phyloP scores from a whole-genome alignment of 495 filamentous ascomycete genomes.

The Hamigera avellanea region DNA sequence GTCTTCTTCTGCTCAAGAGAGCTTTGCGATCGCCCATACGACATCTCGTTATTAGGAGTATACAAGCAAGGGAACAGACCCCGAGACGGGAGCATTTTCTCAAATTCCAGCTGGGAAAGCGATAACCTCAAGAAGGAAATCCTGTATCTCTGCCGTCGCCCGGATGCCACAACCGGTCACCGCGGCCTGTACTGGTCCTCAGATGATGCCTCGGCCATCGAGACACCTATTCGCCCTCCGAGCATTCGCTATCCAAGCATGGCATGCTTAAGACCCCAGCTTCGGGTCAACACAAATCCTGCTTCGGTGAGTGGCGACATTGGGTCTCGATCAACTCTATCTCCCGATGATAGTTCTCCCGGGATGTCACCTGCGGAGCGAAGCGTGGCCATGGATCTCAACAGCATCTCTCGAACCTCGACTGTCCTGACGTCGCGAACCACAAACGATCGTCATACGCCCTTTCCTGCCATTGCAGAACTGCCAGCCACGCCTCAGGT shows the following conservation, averaged over 20 bases:
- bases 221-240: slow-evolving; percentile 19
- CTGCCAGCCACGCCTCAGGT: slow-evolving; percentile 10
- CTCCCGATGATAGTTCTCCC: slow-evolving; percentile 14
- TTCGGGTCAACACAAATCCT: slow-evolving; percentile 18
- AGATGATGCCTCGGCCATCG: slow-evolving; percentile 14
- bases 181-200: slow-evolving; percentile 19
- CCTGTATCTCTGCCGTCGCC: slow-evolving; percentile 27
- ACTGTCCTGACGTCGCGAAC: slow-evolving; percentile 16
- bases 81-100: slow-evolving; percentile 25
- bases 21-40: slow-evolving; percentile 31
- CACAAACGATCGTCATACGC: slow-evolving; percentile 6
- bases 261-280: slow-evolving; percentile 20
- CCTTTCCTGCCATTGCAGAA: slow-evolving; percentile 11
- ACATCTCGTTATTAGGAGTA: slow-evolving; percentile 29
- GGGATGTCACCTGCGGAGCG: slow-evolving; percentile 16
- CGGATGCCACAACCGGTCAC: slow-evolving; percentile 19
- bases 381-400: slow-evolving; percentile 12
- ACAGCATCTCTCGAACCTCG: slow-evolving; percentile 24
- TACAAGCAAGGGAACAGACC: slow-evolving; percentile 14
- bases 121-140: slow-evolving; percentile 32
- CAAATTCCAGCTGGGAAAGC: slow-evolving; percentile 28
- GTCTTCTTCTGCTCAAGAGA: slow-evolving; percentile 30
- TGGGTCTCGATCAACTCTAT: slow-evolving; percentile 17
- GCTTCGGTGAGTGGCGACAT: slow-evolving; percentile 19
- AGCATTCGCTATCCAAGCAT: slow-evolving; percentile 26